These are phyloP conservation scores for Fusarium odoratissimum DNA, from an alignment of 2,329 filamentous ascomycete genomes.

Conservation along the genomic window DNA sequence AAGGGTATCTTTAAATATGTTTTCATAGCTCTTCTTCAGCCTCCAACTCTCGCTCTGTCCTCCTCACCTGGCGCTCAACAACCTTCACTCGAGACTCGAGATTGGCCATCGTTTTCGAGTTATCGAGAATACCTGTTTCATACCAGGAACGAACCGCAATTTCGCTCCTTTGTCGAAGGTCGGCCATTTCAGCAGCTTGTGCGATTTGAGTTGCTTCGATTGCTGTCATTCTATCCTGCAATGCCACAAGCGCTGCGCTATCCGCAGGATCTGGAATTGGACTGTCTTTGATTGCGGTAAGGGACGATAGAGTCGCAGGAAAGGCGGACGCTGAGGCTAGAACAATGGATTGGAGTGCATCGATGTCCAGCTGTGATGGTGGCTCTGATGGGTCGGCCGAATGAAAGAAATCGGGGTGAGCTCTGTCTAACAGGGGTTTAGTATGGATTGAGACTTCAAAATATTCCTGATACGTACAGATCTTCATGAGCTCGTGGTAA, in stretches of 20 bases:
- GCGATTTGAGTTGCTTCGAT: slow-evolving; percentile 69
- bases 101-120: slow-evolving; percentile 76
- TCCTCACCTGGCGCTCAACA: slow-evolving; percentile 73
- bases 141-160: slow-evolving; percentile 76
- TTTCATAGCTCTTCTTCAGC: slow-evolving; percentile 44
- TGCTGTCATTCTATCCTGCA: slow-evolving; percentile 71
- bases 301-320: slow-evolving; percentile 65
- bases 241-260: slow-evolving; percentile 66
- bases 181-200: slow-evolving; percentile 71
- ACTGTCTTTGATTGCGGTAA: slow-evolving; percentile 67
- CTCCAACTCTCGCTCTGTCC: slow-evolving; percentile 63
- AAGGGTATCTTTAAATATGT: slow-evolving; percentile 35
- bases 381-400: slow-evolving; percentile 57
- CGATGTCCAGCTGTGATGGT: slow-evolving; percentile 62
- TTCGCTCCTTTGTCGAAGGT: slow-evolving; percentile 73
- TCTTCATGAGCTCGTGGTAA: slow-evolving; percentile 69
- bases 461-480: slow-evolving; percentile 60
- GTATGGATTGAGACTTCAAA: background rate
- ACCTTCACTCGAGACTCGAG: slow-evolving; percentile 75
- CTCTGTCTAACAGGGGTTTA: slow-evolving; percentile 56
- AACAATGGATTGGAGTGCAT: slow-evolving; percentile 65
- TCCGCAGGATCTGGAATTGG: slow-evolving; percentile 66
- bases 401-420: slow-evolving; percentile 67
- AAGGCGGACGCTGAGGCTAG: slow-evolving; percentile 68
- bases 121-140: slow-evolving; percentile 75